Evolutionary conservation across 2,329 filamentous ascomycete genomes (phyloP).

Genomic region (Zymoseptoria tritici): DNA sequence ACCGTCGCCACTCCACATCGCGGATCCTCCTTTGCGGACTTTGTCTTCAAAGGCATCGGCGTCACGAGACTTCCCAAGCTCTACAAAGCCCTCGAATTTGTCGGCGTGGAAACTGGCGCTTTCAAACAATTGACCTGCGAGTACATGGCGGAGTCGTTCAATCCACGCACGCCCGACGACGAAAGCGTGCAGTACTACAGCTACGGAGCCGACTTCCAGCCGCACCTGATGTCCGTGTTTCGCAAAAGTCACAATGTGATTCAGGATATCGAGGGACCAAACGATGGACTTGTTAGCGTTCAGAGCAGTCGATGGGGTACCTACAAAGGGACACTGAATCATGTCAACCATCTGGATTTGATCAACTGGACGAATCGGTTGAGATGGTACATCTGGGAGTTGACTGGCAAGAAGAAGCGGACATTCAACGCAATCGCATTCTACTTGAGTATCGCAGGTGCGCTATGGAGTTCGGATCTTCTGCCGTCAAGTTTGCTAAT

Average conservation of each 20-base stretch:
- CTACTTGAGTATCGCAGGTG: conserved; percentile 59
- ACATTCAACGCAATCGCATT: conserved; percentile 59
- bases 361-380: conserved; percentile 61
- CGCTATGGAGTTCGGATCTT: conserved; percentile 8
- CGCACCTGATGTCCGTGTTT: conserved; percentile 51
- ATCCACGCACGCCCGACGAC: conserved; percentile 50
- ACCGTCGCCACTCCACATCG: conserved; percentile 57
- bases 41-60: conserved; percentile 52
- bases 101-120: conserved; percentile 52
- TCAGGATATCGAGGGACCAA: conserved; percentile 47
- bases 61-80: conserved; percentile 45
- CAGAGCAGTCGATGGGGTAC: conserved; percentile 53
- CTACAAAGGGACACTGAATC: conserved; percentile 57
- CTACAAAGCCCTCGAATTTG: conserved; percentile 52
- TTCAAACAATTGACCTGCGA: conserved; percentile 54
- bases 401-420: conserved; percentile 50
- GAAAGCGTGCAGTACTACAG: conserved; percentile 53
- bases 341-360: conserved; percentile 56
- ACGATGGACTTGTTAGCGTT: conserved; percentile 59
- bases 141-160: conserved; percentile 54
- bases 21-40: conserved; percentile 56
- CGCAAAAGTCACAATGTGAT: conserved; percentile 50
- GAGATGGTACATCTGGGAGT: conserved; percentile 50
- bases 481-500: neutral
- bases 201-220: conserved; percentile 54